Percentiles rank a stretch among this genome's conserved stretches.
Evolutionary conservation across 805 yeast species (phyloP).

Genomic region (Saturnispora quitensis): DNA sequence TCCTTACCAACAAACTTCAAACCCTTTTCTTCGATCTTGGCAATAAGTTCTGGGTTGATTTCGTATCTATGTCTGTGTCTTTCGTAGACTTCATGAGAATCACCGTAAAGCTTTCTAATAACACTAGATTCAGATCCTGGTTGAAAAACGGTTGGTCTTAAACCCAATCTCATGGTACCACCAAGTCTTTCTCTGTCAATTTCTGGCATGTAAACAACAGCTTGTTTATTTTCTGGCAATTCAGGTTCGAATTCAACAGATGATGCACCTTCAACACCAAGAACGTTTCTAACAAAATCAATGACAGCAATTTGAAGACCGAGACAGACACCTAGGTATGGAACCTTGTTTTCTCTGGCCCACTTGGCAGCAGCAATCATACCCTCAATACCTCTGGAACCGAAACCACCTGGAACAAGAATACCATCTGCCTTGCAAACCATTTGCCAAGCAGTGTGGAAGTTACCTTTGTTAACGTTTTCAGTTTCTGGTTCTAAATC

Average conservation of each 20-base stretch:
- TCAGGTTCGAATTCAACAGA: conserved; percentile 75
- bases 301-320: conserved; percentile 97
- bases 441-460: conserved; percentile 92
- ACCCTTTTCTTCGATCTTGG: conserved; percentile 65
- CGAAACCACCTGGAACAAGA: conserved; percentile 98
- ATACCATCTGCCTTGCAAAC: conserved; percentile 94
- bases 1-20: conserved; percentile 89
- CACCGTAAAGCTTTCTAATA: conserved; percentile 74
- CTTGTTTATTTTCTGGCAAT: conserved; percentile 53
- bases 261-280: conserved; percentile 59
- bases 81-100: conserved; percentile 59
- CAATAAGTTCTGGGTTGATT: conserved; percentile 78
- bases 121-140: conserved; percentile 47
- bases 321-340: conserved; percentile 93
- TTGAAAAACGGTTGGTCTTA: conserved; percentile 81
- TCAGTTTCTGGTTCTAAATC: conserved; percentile 74
- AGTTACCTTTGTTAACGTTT: conserved; percentile 56
- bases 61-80: conserved; percentile 99
- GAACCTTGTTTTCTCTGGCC: conserved; percentile 94
- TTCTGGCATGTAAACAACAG: conserved; percentile 97
- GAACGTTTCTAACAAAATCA: conserved; percentile 76
- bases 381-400: conserved; percentile 95
- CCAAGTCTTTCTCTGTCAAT: conserved; percentile 93
- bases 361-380: conserved; percentile 95
- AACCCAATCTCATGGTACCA: conserved; percentile 98